Evolutionary conservation across 345 rosid species (phyloP).

Genomic region (Gossypium mustelinum): DNA sequence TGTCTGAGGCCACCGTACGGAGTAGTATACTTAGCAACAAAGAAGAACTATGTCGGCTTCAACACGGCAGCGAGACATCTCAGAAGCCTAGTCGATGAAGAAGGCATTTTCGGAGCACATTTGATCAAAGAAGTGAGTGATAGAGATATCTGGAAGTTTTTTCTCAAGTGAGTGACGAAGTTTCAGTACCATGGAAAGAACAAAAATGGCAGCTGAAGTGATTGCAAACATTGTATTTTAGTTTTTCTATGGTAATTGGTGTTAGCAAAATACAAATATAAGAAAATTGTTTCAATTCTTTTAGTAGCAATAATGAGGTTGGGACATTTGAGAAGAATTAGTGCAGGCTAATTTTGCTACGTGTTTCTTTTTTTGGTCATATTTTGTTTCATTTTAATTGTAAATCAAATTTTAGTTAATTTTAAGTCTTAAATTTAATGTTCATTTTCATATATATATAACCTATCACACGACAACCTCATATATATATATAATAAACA

Average conservation of each 20-base stretch:
- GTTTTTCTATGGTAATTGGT: conserved; percentile 10
- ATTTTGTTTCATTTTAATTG: conserved; percentile 3
- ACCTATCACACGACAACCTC: too few species aligned
- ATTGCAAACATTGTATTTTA: neutral
- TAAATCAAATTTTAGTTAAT: conserved; percentile 10
- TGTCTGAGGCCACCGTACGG: conserved; percentile 95
- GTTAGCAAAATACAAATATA: conserved; percentile 18
- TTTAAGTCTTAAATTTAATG: neutral
- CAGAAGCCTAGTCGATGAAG: conserved; percentile 80
- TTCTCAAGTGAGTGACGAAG: conserved; percentile 50
- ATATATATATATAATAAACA: too few species aligned
- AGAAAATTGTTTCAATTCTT: conserved; percentile 13
- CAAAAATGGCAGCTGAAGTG: neutral
- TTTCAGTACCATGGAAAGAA: neutral
- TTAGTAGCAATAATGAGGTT: conserved; percentile 20
- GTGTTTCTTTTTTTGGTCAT: neutral
- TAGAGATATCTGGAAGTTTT: conserved; percentile 91
- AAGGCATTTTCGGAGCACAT: conserved; percentile 76
- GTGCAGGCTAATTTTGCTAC: conserved; percentile 15
- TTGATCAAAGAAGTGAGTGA: conserved; percentile 76
- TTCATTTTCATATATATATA: too few species aligned
- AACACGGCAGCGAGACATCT: conserved; percentile 63
- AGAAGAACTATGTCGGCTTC: conserved; percentile 81
- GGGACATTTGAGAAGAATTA: conserved; percentile 9
- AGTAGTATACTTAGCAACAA: conserved; percentile 77